phyloP scores from a whole-genome alignment of 1,284 basidiomycete genomes.

The Leccinum cinnamomeum region DNA sequence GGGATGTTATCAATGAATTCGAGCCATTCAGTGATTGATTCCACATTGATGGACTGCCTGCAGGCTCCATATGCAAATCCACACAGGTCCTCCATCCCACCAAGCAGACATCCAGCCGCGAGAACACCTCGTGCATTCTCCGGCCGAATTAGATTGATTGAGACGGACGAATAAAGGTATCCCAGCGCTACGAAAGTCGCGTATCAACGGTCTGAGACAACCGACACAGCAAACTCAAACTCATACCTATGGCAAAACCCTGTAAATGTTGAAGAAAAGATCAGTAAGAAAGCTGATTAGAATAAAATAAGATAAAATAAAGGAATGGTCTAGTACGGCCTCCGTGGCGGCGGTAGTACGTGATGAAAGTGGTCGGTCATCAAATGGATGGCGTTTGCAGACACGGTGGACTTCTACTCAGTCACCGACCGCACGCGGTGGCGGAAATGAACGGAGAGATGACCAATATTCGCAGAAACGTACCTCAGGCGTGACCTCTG shows the following conservation, averaged over 20 bases:
- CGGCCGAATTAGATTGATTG: slow-evolving; percentile 64
- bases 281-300: background rate
- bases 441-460: slow-evolving; percentile 28
- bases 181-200: slow-evolving; percentile 55
- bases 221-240: slow-evolving; percentile 9
- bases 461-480: slow-evolving; percentile 32
- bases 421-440: slow-evolving; percentile 27
- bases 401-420: slow-evolving; percentile 24
- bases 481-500: slow-evolving; percentile 82
- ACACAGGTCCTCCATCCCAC: slow-evolving; percentile 82
- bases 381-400: slow-evolving; percentile 22
- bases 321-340: slow-evolving; percentile 16
- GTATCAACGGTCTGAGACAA: slow-evolving; percentile 13
- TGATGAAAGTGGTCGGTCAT: slow-evolving; percentile 19
- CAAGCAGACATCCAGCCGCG: slow-evolving; percentile 77
- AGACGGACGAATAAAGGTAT: slow-evolving; percentile 75
- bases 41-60: slow-evolving; percentile 68
- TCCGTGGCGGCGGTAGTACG: slow-evolving; percentile 18
- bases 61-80: slow-evolving; percentile 77
- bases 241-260: slow-evolving; percentile 71
- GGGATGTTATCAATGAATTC: slow-evolving; percentile 69
- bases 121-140: slow-evolving; percentile 81
- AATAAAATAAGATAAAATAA: background rate
- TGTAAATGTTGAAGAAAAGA: slow-evolving; percentile 28
- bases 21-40: slow-evolving; percentile 74